phyloP scores from a whole-genome alignment of 768 basidiomycete species.

The Cyclocybe cylindracea region DNA sequence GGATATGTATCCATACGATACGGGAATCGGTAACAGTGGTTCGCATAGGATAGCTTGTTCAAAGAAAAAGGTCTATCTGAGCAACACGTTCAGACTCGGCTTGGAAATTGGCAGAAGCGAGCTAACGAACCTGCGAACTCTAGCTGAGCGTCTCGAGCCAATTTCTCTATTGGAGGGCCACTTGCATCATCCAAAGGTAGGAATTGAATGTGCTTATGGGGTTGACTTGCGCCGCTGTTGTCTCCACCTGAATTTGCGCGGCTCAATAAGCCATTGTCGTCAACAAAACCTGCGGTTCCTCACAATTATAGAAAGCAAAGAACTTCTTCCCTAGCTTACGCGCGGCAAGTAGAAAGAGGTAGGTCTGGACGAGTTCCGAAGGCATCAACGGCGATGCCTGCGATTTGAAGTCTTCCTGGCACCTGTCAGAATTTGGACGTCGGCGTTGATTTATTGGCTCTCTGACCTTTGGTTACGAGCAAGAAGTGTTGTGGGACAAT shows the following conservation, averaged over 20 bases:
- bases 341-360: slow-evolving; percentile 72
- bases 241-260: slow-evolving; percentile 58
- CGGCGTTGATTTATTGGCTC: neutral
- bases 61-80: slow-evolving; percentile 77
- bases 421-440: neutral
- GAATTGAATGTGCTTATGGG: slow-evolving; percentile 91
- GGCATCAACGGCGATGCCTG: slow-evolving; percentile 84
- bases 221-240: slow-evolving; percentile 84
- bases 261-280: neutral
- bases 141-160: slow-evolving; percentile 58
- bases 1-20: slow-evolving; percentile 35
- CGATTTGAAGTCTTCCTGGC: slow-evolving; percentile 61
- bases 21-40: slow-evolving; percentile 70
- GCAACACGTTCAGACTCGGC: neutral
- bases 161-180: slow-evolving; percentile 76
- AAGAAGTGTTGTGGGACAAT: slow-evolving; percentile 85
- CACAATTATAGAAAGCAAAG: slow-evolving; percentile 93
- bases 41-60: slow-evolving; percentile 72
- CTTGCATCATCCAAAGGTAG: slow-evolving; percentile 59
- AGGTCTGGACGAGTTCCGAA: slow-evolving; percentile 74
- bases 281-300: slow-evolving; percentile 17
- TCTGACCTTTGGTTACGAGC: slow-evolving; percentile 79
- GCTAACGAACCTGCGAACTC: slow-evolving; percentile 53
- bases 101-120: neutral
- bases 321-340: slow-evolving; percentile 56